phyloP scores from a whole-genome alignment of 1,284 basidiomycete species.

The Sporisorium graminicola region DNA sequence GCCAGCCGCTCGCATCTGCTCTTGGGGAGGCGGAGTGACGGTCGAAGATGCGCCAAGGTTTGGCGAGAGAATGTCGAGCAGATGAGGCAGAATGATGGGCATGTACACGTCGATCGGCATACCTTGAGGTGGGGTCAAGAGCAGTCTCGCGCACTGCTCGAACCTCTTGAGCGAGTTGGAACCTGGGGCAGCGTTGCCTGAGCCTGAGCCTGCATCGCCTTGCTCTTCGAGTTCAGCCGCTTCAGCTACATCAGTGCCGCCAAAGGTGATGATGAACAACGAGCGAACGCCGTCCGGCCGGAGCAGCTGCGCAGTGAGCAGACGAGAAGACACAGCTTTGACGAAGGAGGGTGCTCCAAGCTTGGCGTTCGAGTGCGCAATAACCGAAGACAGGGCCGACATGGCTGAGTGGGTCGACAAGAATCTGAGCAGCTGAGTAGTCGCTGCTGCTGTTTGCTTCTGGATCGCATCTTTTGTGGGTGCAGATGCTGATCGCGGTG shows the following conservation, averaged over 20 bases:
- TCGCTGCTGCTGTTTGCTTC: conserved; percentile 31
- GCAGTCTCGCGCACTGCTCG: conserved; percentile 42
- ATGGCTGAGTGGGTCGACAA: conserved; percentile 47
- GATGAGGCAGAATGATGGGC: conserved; percentile 38
- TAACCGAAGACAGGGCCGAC: conserved; percentile 47
- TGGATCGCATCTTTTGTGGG: conserved; percentile 25
- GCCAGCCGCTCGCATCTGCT: conserved; percentile 59
- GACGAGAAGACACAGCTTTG: conserved; percentile 42
- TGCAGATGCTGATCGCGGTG: not conserved
- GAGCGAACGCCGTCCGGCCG: conserved; percentile 63
- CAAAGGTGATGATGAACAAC: conserved; percentile 57
- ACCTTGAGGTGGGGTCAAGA: conserved; percentile 53
- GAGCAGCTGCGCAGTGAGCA: conserved; percentile 62
- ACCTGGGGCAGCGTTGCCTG: conserved; percentile 32
- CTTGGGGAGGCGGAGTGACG: conserved; percentile 41
- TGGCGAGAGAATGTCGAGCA: conserved; percentile 54
- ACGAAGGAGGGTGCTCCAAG: conserved; percentile 49
- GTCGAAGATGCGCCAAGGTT: conserved; percentile 26
- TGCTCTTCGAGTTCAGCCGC: conserved; percentile 33
- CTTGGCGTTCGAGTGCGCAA: conserved; percentile 27
- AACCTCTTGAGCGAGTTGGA: conserved; percentile 41
- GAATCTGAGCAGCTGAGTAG: conserved; percentile 30
- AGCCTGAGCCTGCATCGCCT: conserved; percentile 22
- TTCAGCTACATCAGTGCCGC: conserved; percentile 37
- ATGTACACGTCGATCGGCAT: conserved; percentile 46